Base-by-base conservation (phyloP, 2,329 filamentous ascomycete genomes). In the Colletotrichum sojae region DNA sequence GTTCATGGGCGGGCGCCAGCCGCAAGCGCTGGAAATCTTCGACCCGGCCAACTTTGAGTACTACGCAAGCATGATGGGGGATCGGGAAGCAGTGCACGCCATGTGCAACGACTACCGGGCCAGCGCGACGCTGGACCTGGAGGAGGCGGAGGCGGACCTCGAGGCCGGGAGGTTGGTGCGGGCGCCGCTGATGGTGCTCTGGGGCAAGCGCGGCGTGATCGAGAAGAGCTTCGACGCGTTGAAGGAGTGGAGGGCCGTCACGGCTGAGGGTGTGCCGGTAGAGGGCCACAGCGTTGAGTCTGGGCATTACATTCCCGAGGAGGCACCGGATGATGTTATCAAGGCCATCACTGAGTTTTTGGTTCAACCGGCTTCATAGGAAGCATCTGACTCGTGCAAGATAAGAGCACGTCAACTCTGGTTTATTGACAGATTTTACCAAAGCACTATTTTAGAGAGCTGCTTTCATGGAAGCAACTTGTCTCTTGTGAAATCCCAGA, bases 91-190 rank as follows among this genome's bases (percentile, higher is more conserved):
- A 0, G 80, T 89, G 12, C 81, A 84, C 67, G 82, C 81, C 0
- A 86, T 84, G 78, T 88, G 86, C 69, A 82, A 89, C 70, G 88
- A 90, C 71, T 90, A 90, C 69, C 78, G 85, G 12, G 87, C 87
- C 0, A 81, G 81, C 5, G 85, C 84, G 15, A 84, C 81, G 0
- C 72, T 87, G 25, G 88, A 90, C 75, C 73, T 89, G 5, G 83
- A 87, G 2, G 82, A 85, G 73, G 81, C 86, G 48, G 80, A 81
- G 65, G 75, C 78, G 20, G 86, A 89, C 73, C 67, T 83, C 56
- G 73, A 77, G 6, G 74, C 76, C 1, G 84, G 83, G 0, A 79
- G 78, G 69, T 80, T 81, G 75, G 81, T 89, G 5, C 71, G 75
- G 16, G 82, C 80, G 54, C 85, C 86, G 2, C 31, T 89, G 43